Evolutionary conservation across 768 basidiomycete genomes (phyloP), one percentile per base, ranked within the genome.

Genomic region (Leucocoprinus leucothites): DNA sequence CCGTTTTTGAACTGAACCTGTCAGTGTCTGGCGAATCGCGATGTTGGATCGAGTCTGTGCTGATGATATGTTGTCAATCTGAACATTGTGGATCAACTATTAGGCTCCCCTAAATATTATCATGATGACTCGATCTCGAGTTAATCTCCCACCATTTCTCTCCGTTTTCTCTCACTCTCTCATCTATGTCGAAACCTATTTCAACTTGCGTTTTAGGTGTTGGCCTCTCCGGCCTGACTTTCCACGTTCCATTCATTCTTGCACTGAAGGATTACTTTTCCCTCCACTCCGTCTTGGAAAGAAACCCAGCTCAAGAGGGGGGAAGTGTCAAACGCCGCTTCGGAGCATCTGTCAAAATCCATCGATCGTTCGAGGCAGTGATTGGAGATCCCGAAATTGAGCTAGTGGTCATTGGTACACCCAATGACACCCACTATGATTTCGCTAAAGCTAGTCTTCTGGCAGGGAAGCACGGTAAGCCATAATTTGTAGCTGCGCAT

Each of bases 171-270:
- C 18, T 35, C 28, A 16, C 13, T 51, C 6, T 7, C 16, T 26
- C 11, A 48, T 61, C 47, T 28, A 74, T 75, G 72, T 48, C 60
- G 54, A 69, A 70, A 38, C 82, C 86, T 18, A 85, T 91, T 63
- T 78, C 77, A 36, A 83, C 85, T 22, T 87, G 89, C 61, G 82
- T 90, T 5, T 73, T 91, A 2, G 90, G 89, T 18, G 84, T 88
- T 34, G 91, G 91, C 38, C 82, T 92, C 57, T 78, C 85, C 18
- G 86, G 86, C 34, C 71, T 86, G 38, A 87, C 87, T 2, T 93
- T 94, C 71, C 92, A 94, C 67, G 63, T 86, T 54, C 91, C 92
- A 0, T 88, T 92, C 67, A 71, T 94, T 54, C 79, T 86, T 52
- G 82, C 88, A 2, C 75, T 88, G 18, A 86, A 89, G 0, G 73